phyloP scores from a whole-genome alignment of 352 stramenopile species.

The Thraustochytrium sp. region DNA sequence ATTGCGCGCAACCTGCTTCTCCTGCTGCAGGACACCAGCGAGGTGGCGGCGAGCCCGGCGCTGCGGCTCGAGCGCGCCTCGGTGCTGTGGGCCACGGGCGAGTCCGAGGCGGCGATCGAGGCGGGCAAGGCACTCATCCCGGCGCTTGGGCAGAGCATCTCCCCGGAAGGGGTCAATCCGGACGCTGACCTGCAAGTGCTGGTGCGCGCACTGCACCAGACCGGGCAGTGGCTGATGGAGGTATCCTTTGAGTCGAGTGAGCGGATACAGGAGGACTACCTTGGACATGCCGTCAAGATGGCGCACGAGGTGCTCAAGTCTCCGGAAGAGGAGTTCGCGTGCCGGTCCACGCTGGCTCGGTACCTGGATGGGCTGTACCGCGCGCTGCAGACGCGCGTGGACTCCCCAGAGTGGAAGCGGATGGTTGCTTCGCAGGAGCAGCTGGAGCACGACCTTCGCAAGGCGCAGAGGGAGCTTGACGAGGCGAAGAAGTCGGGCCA shows the following conservation, averaged over 20 bases:
- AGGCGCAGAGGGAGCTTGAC: neutral
- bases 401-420: neutral
- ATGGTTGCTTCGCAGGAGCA: neutral
- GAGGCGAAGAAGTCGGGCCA: neutral
- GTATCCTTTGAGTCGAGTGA: neutral
- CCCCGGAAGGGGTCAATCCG: too few species aligned
- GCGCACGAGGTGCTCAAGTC: too few species aligned
- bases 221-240: neutral
- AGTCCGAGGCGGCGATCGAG: neutral
- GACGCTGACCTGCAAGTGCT: neutral
- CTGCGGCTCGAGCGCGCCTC: neutral
- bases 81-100: neutral
- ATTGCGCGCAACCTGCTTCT: neutral
- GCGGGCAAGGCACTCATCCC: neutral
- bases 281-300: neutral
- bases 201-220: neutral
- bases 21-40: neutral
- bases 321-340: neutral
- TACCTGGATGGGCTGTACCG: conserved; percentile 10
- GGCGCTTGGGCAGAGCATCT: neutral
- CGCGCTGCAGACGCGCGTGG: neutral
- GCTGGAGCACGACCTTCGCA: neutral
- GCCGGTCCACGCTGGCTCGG: neutral
- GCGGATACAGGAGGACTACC: neutral
- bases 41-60: neutral